Base-by-base conservation (phyloP, 2,329 filamentous ascomycete genomes). In the Zasmidium angulare region DNA sequence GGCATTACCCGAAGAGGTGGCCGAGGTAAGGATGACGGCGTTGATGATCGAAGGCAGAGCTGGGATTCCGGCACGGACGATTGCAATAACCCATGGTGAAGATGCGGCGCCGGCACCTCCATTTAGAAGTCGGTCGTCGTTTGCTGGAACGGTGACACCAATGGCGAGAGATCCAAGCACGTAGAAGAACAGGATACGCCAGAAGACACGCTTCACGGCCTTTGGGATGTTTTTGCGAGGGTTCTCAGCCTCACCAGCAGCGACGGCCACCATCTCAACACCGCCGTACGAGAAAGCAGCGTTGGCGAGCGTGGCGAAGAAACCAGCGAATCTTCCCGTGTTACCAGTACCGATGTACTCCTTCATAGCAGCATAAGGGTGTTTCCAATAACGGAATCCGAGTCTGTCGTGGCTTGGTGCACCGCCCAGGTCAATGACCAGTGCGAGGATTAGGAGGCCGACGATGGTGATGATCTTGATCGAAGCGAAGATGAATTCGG, bases 1-100 rank as follows among this genome's bases (percentile, higher is more conserved):
- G 64, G 88, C 85, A 66, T 91, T 91, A 0, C 84, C 86, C 0
- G 88, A 82, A 0, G 88, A 90, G 75, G 85, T 87, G 0, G 87
- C 88, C 0, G 87, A 89, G 0, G 86, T 89, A 64, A 92, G 81
- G 66, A 93, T 87, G 23, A 92, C 80, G 36, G 88, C 89, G 71
- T 93, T 93, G 74, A 93, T 86, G 57, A 93, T 83, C 10, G 84
- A 85, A 0, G 88, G 86, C 2, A 92, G 82, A 6, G 83, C 86
- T 2, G 78, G 80, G 52, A 92, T 86, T 0, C 86, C 85, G 1
- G 89, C 88, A 21, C 84, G 82, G 4, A 82, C 79, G 26, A 88
- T 86, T 17, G 89, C 89, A 63, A 91, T 89, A 59, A 92, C 88
- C 68, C 87, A 90, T 10, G 87, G 88, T 50, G 74, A 77, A 1